Conservation (phyloP, 495 filamentous ascomycete genomes). For the Collariella sp. region DNA sequence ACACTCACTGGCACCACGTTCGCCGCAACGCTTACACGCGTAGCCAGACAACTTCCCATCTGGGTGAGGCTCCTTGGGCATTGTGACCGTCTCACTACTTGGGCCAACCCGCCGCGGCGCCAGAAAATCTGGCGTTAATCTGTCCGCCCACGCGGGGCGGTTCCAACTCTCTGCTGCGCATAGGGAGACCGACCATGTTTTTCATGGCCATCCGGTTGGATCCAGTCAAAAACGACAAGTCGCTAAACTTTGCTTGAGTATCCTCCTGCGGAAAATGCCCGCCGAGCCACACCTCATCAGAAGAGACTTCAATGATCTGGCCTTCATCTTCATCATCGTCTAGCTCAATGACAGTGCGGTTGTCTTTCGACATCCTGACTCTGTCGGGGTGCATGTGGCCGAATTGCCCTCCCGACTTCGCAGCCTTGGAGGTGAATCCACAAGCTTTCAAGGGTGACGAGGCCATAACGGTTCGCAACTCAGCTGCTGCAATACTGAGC, state of each 20-base stretch:
- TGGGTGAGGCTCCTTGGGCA: background rate
- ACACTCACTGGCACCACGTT: slow-evolving; percentile 17
- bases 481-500: slow-evolving; percentile 20
- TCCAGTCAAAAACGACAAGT: slow-evolving; percentile 16
- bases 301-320: background rate
- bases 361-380: slow-evolving; percentile 3
- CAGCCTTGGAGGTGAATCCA: background rate
- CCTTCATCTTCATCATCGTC: background rate
- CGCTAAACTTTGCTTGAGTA: background rate
- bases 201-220: slow-evolving; percentile 14
- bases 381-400: slow-evolving; percentile 20
- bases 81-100: too few species aligned
- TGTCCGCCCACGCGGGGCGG: background rate
- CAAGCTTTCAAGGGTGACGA: background rate
- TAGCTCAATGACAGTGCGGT: background rate
- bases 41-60: slow-evolving; percentile 9
- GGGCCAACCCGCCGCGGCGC: background rate
- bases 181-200: background rate
- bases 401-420: background rate
- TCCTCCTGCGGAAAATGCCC: background rate
- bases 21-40: slow-evolving; percentile 30
- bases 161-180: background rate
- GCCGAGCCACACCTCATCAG: background rate
- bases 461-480: slow-evolving; percentile 11
- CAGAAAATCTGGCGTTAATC: background rate